Evolutionary conservation across 1,284 basidiomycete species (phyloP).

Genomic region (Moesziomyces globuligerus): DNA sequence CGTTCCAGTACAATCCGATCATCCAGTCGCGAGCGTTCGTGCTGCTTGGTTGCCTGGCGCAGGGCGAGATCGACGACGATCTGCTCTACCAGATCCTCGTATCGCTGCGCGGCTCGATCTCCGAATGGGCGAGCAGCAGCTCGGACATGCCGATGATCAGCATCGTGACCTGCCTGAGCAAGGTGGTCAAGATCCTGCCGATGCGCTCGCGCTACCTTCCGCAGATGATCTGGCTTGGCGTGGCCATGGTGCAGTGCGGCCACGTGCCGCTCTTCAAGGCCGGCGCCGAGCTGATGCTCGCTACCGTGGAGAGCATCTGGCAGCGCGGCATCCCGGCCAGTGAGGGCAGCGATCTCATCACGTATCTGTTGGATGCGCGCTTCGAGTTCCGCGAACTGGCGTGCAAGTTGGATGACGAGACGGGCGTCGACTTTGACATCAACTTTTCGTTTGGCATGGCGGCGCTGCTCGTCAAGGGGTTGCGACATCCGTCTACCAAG

Average conservation of each 20-base stretch:
- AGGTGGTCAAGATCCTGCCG: constrained; percentile 62
- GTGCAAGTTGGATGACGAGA: constrained; percentile 59
- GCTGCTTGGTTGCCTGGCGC: constrained; percentile 80
- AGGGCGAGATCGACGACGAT: constrained; percentile 80
- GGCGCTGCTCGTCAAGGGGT: constrained; percentile 59
- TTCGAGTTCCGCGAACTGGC: constrained; percentile 60
- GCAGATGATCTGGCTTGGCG: constrained; percentile 64
- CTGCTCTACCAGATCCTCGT: constrained; percentile 88
- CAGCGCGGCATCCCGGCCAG: constrained; percentile 47
- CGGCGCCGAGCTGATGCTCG: constrained; percentile 56
- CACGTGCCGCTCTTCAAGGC: constrained; percentile 61
- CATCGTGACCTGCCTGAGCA: constrained; percentile 62
- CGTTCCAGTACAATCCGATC: constrained; percentile 90
- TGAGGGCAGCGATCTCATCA: constrained; percentile 47
- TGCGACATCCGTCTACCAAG: constrained; percentile 58
- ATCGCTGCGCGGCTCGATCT: constrained; percentile 70
- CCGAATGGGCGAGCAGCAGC: constrained; percentile 57
- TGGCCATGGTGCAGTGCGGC: constrained; percentile 60
- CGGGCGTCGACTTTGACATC: constrained; percentile 64
- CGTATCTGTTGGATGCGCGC: constrained; percentile 55
- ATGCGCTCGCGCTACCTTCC: constrained; percentile 57
- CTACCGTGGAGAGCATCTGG: constrained; percentile 53
- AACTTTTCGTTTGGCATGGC: constrained; percentile 63
- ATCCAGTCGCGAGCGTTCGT: constrained; percentile 90
- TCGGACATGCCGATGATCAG: constrained; percentile 63